These are phyloP conservation scores for Orbilia quercus DNA, from an alignment of 2,329 filamentous ascomycete genomes.

Conservation along the genomic window DNA sequence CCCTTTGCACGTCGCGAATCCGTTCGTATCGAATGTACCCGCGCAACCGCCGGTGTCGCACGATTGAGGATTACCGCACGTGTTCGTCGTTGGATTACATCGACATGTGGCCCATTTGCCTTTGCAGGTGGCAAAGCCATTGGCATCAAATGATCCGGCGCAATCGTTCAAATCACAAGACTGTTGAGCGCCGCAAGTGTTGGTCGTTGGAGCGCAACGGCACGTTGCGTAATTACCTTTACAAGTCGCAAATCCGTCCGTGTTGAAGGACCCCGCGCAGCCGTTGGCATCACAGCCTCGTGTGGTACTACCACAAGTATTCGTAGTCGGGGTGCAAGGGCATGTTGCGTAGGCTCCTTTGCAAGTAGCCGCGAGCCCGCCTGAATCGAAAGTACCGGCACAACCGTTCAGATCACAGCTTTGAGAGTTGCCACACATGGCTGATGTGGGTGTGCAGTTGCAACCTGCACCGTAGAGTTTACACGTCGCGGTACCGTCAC, in stretches of 20 bases:
- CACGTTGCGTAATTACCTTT: constrained; percentile 22
- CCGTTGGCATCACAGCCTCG: constrained; percentile 17
- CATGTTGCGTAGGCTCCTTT: constrained; percentile 17
- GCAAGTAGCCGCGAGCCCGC: constrained; percentile 24
- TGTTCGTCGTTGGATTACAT: constrained; percentile 15
- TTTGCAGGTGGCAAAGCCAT: constrained; percentile 13
- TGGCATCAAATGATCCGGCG: constrained; percentile 12
- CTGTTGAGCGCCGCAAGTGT: constrained; percentile 1
- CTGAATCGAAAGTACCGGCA: constrained; percentile 24
- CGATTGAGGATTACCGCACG: constrained; percentile 14
- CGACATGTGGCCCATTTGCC: constrained; percentile 5
- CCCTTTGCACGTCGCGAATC: constrained; percentile 12
- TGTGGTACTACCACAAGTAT: constrained; percentile 15
- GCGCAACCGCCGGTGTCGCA: constrained; percentile 11
- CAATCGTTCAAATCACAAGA: constrained; percentile 7
- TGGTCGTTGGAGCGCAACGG: neutral
- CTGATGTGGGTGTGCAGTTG: constrained; percentile 25
- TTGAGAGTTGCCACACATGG: constrained; percentile 23
- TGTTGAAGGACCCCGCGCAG: constrained; percentile 9
- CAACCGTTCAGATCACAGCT: constrained; percentile 24
- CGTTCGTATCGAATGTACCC: constrained; percentile 22
- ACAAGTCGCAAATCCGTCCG: constrained; percentile 9
- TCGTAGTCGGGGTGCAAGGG: constrained; percentile 21
- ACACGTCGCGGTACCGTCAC: constrained; percentile 25
- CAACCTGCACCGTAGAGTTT: constrained; percentile 32